These are phyloP conservation scores for Xylariaceae sp. DNA, from an alignment of 2,329 filamentous ascomycete genomes.

Conservation along the genomic window DNA sequence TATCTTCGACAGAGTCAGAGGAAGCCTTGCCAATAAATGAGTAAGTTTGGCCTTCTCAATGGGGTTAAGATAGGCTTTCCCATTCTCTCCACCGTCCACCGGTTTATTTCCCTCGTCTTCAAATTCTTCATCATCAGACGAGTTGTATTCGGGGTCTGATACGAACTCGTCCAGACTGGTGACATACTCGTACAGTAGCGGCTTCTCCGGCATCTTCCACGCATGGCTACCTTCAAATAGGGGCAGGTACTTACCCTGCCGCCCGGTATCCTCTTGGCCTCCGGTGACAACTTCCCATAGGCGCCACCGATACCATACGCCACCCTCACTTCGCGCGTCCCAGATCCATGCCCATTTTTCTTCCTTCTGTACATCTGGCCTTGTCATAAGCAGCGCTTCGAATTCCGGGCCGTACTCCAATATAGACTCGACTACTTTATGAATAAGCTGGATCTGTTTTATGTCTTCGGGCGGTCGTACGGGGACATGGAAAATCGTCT, in stretches of 20 bases:
- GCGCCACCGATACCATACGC: slow-evolving; percentile 88
- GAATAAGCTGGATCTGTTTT: slow-evolving; percentile 73
- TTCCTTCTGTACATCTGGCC: slow-evolving; percentile 74
- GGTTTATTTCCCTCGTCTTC: slow-evolving; percentile 52
- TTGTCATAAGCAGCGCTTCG: slow-evolving; percentile 85
- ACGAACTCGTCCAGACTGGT: slow-evolving; percentile 73
- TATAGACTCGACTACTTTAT: slow-evolving; percentile 77
- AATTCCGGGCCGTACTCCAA: slow-evolving; percentile 79
- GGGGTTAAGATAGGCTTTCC: slow-evolving; percentile 68
- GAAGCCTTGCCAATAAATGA: slow-evolving; percentile 76
- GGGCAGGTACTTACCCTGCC: slow-evolving; percentile 50
- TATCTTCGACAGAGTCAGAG: slow-evolving; percentile 66
- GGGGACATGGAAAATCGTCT: slow-evolving; percentile 56
- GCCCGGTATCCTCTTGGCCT: slow-evolving; percentile 38
- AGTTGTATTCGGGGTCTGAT: slow-evolving; percentile 79
- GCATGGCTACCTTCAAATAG: slow-evolving; percentile 71
- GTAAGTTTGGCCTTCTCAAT: slow-evolving; percentile 78
- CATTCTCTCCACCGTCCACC: slow-evolving; percentile 37
- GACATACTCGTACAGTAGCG: slow-evolving; percentile 74
- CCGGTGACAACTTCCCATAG: slow-evolving; percentile 82
- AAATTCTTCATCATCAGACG: slow-evolving; percentile 73
- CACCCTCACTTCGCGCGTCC: slow-evolving; percentile 72
- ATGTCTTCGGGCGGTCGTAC: slow-evolving; percentile 73
- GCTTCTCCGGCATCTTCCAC: slow-evolving; percentile 71
- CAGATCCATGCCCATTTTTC: slow-evolving; percentile 94